phyloP scores from a whole-genome alignment of 2,329 filamentous ascomycete genomes.

The Cyphellophora attinorum region DNA sequence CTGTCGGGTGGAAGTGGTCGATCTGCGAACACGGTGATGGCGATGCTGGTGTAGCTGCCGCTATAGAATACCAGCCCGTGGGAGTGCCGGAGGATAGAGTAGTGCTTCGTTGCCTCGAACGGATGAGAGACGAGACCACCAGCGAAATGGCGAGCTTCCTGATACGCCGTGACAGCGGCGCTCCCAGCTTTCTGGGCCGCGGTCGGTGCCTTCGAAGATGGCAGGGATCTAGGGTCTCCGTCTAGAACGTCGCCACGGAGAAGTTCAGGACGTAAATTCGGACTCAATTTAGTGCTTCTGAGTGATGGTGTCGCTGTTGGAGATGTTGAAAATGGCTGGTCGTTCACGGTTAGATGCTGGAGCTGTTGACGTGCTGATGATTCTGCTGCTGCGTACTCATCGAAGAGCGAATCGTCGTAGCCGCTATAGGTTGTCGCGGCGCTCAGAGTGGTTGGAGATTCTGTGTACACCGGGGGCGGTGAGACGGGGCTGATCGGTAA shows the following conservation, averaged over 20 bases:
- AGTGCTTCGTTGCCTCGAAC: constrained; percentile 55
- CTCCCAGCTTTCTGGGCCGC: not conserved
- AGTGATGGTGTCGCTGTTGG: not conserved
- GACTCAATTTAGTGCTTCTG: not conserved
- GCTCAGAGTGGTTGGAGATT: not conserved
- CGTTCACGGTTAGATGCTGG: not conserved
- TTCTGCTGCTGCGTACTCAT: not conserved
- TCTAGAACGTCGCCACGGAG: too few relatives aligned
- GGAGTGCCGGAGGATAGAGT: constrained; percentile 58
- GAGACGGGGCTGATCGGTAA: not conserved
- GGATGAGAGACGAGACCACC: constrained; percentile 56
- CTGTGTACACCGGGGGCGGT: not conserved
- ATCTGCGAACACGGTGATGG: constrained; percentile 56
- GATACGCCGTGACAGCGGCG: constrained; percentile 19
- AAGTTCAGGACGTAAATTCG: too few relatives aligned
- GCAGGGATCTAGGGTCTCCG: too few relatives aligned
- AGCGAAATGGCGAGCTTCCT: constrained; percentile 55
- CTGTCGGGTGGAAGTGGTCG: constrained; percentile 46
- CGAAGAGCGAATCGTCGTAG: not conserved
- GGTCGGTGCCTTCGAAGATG: not conserved
- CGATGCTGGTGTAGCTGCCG: constrained; percentile 53
- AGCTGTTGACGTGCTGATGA: not conserved
- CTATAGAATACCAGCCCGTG: constrained; percentile 56
- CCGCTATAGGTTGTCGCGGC: not conserved
- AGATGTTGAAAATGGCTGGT: not conserved